Base-by-base conservation (phyloP, 1,284 basidiomycete genomes). In the Apiotrichum veenhuisii region DNA sequence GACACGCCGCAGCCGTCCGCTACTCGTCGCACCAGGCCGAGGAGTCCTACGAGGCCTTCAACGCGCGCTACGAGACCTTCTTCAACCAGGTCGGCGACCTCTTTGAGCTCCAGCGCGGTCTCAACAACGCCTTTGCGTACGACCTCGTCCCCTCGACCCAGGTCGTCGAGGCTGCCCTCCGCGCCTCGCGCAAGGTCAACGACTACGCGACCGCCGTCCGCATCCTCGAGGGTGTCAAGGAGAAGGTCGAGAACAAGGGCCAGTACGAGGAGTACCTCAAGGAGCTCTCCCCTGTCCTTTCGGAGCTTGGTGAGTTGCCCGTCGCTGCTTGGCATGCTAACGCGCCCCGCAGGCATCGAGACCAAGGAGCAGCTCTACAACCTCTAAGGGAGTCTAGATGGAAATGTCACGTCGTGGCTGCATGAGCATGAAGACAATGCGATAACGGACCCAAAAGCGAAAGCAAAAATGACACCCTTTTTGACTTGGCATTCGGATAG, bases 61-160 rank as follows among this genome's bases (percentile, higher is more conserved):
- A 89, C 74, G 83, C 87, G 62, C 90, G 94, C 73, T 98, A 97
- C 80, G 87, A 91, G 73, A 82, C 83, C 66, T 98, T 98, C 81
- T 98, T 98, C 82, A 81, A 88, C 73, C 83, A 85, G 53, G 92
- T 93, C 52, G 86, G 92, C 75, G 95, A 98, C 81, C 84, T 96
- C 62, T 98, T 98, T 75, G 94, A 98, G 82, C 87, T 95, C 65
- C 92, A 97, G 80, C 89, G 95, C 60, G 95, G 95, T 47, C 83
- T 98, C 68, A 98, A 98, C 84, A 98, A 98, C 84, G 96, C 92
- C 80, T 98, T 98, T 76, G 91, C 95, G 1, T 95, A 98, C 79
- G 95, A 98, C 78, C 84, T 98, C 63, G 96, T 98, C 26, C 95
- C 95, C 44, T 86, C 91, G 11, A 86, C 91, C 46, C 80, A 84